A percentile compares a stretch with the other conserved stretches of the same genome.
Evolutionary conservation across 345 rosid species (phyloP).

Genomic region (Mallotus nudiflorus): DNA sequence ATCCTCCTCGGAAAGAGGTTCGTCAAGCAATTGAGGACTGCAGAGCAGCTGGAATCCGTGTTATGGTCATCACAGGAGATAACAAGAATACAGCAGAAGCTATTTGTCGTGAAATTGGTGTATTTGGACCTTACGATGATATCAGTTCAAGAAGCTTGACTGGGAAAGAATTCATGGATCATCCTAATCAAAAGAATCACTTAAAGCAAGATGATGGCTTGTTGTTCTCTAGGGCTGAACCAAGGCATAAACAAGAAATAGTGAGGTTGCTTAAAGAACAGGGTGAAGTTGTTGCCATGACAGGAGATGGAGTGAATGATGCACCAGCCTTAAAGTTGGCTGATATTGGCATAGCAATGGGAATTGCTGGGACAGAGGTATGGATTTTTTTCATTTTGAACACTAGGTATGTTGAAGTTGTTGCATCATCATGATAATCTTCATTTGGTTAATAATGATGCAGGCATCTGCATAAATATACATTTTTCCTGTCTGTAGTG

Average conservation of each 20-base stretch:
- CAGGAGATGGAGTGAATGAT: slow-evolving; percentile 98
- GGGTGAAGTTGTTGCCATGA: slow-evolving; percentile 99
- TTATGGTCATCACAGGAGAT: slow-evolving; percentile 97
- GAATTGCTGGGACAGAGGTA: slow-evolving; percentile 97
- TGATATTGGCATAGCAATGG: slow-evolving; percentile 98
- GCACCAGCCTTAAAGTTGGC: slow-evolving; percentile 98
- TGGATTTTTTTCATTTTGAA: background rate
- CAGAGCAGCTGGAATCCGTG: slow-evolving; percentile 93
- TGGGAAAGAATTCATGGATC: slow-evolving; percentile 76
- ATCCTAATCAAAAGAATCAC: slow-evolving; percentile 49
- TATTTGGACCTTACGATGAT: slow-evolving; percentile 66
- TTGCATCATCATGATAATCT: background rate
- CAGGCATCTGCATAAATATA: background rate
- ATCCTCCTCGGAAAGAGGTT: slow-evolving; percentile 97
- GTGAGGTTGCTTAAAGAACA: slow-evolving; percentile 95
- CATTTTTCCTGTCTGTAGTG: background rate
- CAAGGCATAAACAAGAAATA: slow-evolving; percentile 95
- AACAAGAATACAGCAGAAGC: slow-evolving; percentile 96
- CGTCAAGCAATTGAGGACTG: slow-evolving; percentile 94
- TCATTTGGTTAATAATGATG: background rate
- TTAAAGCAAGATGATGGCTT: slow-evolving; percentile 79
- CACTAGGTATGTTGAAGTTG: background rate
- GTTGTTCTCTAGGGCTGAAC: slow-evolving; percentile 95
- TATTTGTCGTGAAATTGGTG: slow-evolving; percentile 92
- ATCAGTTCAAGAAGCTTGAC: slow-evolving; percentile 70